phyloP scores from a whole-genome alignment of 2,329 filamentous ascomycete genomes.

The Alternaria arbusti region DNA sequence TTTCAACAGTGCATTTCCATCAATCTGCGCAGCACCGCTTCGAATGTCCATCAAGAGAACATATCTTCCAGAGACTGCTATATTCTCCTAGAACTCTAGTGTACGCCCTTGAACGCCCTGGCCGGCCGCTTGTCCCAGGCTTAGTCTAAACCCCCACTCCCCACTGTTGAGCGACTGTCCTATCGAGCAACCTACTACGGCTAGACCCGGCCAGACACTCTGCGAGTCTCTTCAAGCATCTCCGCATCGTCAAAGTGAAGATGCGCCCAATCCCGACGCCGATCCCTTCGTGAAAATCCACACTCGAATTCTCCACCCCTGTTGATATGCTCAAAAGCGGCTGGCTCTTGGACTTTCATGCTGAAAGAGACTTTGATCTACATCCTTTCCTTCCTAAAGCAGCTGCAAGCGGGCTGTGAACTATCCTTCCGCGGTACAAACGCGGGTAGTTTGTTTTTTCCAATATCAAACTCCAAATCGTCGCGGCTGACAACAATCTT shows the following conservation, averaged over 20 bases:
- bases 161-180: neutral
- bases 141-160: neutral
- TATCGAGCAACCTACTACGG: neutral
- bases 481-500: neutral
- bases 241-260: neutral
- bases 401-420: neutral
- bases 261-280: neutral
- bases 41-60: neutral
- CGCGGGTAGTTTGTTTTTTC: constrained; percentile 1
- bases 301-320: neutral
- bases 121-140: neutral
- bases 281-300: neutral
- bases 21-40: neutral
- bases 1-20: neutral
- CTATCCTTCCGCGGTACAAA: neutral
- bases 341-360: neutral
- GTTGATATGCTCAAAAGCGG: neutral
- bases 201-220: neutral
- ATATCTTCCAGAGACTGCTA: neutral
- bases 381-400: neutral
- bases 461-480: neutral
- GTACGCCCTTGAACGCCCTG: neutral
- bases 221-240: neutral
- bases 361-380: neutral
- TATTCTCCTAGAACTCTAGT: neutral